Base-by-base conservation (phyloP, 1,284 basidiomycete genomes). In the Ustilago curta region DNA sequence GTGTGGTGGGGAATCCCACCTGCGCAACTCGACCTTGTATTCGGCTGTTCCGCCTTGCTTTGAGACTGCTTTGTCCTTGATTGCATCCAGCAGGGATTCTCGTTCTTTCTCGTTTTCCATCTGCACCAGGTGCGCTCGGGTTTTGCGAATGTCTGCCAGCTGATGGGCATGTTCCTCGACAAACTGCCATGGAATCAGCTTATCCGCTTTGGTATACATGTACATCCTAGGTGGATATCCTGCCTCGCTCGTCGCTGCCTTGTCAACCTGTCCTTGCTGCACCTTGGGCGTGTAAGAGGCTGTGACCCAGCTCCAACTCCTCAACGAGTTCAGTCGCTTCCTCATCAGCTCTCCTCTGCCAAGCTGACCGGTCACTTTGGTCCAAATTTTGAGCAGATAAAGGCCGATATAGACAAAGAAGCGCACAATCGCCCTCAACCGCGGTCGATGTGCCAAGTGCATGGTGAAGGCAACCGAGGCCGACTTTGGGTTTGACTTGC, bases 121-220 rank as follows among this genome's bases (percentile, higher is more conserved):
- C 57, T 77, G 56, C 29, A 75, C 53, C 29, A 77, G 27, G 4
- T 47, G n/a, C 18, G 63, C 50, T 37, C 53, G 29, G 12, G 42
- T 44, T 12, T 59, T 47, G 18, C 59, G 42, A 18, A 62, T 45
- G 7, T 55, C 29, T 1, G 73, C 73, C 8, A 72, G 55, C n/a
- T 76, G 50, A 3, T 59, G 19, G 8, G 78, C 80, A 50, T 82
- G 80, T 40, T 70, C 65, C 47, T 82, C 80, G 29, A 82, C 78
- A 45, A 54, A 70, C 9, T 61, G 56, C 59, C 65, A 80, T 9
- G 76, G 70, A 7, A 82, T 79, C 19, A 82, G 72, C 45, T 66
- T 44, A 45, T 82, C 80, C 27, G 71, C 66, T 42, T 71, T 75
- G 49, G 73, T 77, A 56, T 79, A 81, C 50, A 81, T 66, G 70